Base-by-base conservation (phyloP, 768 basidiomycete species). In the Lactifluus hygrophoroides region DNA sequence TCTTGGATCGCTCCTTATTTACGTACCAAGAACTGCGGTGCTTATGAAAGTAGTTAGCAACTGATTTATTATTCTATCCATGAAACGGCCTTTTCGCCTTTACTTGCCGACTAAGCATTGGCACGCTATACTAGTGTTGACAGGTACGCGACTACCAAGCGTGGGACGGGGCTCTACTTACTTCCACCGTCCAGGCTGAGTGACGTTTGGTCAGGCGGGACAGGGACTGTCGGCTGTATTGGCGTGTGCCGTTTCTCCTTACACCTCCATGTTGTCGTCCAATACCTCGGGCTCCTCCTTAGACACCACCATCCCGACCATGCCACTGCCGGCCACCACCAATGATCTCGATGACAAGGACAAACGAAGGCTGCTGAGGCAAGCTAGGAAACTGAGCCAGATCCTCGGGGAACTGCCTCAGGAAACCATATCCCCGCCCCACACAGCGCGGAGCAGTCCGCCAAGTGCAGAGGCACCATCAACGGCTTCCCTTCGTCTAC, bases 361-460 rank as follows among this genome's bases (percentile, higher is more conserved):
- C 52, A 76, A 75, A 61, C 71, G 67, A 52, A 71, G 69, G 60
- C 65, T 75, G 51, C 58, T 77, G 53, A 71, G 70, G 64, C 76
- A 77, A 59, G 70, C 73, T 25, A 69, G 74, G 37, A 79, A 76
- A 61, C 67, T 81, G 47, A 74, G 73, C 60, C 72, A 69, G 50
- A 72, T 76, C 47, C 73, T 81, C 42, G 74, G 74, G 37, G 72
- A 76, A 28, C 54, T 70, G 3, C 66, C 75, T 16, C 55, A 64
- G 19, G 57, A 58, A 21, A 44, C 45, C 14, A 32, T 56, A 32
- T 46, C 49, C 3, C 64, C 64, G 9, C 34, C 54, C 43, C 54
- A 38, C 50, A 35, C 11, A 10, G 54, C 21, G 28, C 27, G 47
- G 50, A 43, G 40, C 52, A 32, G 16, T 42, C 37, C n/a, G 1